A percentile compares a stretch with the other conserved stretches of the same genome.
Conservation (phyloP, 352 stramenopile species). For the Phytophthora rubi region DNA sequence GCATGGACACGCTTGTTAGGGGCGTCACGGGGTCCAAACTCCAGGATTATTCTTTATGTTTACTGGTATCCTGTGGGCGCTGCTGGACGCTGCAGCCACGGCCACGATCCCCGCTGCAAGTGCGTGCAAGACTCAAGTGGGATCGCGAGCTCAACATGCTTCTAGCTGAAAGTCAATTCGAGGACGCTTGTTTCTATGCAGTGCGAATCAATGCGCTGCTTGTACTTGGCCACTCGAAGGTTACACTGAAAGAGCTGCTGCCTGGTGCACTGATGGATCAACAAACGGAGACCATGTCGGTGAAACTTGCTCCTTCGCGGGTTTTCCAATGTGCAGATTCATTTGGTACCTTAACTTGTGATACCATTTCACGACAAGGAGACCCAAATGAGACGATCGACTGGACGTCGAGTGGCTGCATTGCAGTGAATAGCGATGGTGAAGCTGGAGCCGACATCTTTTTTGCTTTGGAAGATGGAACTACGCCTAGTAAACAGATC, state of each 20-base stretch:
- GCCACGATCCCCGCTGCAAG: no score
- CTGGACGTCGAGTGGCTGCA: conserved; percentile 12
- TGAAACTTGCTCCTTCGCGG: background rate
- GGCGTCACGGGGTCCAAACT: no score
- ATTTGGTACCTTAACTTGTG: background rate
- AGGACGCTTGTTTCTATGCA: background rate
- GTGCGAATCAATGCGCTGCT: conserved; percentile 33
- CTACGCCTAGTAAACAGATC: background rate
- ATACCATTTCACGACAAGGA: background rate
- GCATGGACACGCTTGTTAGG: no score
- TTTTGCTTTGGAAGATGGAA: background rate
- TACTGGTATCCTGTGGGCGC: no score
- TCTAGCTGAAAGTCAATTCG: no score
- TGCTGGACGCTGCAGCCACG: no score
- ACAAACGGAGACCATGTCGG: background rate
- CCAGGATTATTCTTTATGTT: no score
- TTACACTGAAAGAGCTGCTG: conserved; percentile 24
- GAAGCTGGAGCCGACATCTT: background rate
- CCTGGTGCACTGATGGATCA: conserved; percentile 17
- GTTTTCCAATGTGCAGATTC: background rate
- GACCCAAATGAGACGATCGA: background rate
- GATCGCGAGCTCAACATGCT: no score
- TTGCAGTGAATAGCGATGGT: background rate
- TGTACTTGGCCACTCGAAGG: conserved; percentile 27
- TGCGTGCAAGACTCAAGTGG: no score